Conservation (phyloP, 352 stramenopile genomes). For the Phytophthora sp. region DNA sequence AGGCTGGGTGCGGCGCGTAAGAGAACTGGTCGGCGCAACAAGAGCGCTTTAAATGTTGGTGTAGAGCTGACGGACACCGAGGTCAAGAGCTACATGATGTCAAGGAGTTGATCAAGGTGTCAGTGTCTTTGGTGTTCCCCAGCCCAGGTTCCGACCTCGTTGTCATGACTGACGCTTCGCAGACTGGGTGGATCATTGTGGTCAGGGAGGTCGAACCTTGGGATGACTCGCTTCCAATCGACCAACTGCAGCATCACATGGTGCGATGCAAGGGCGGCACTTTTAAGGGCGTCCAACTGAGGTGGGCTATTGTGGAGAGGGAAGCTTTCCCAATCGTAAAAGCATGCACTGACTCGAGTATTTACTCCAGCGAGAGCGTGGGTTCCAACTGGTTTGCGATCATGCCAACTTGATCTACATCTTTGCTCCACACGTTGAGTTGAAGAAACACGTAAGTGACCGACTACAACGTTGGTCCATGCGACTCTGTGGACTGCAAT, state of each 20-base stretch:
- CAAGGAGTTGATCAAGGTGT: not conserved
- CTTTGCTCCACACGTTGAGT: not conserved
- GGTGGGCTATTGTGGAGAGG: not conserved
- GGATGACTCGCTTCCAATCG: not conserved
- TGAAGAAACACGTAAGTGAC: not conserved
- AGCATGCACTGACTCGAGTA: not conserved
- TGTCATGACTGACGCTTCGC: not conserved
- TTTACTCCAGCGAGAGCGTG: not conserved
- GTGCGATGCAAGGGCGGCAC: not conserved
- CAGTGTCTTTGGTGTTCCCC: not conserved
- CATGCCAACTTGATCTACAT: not conserved
- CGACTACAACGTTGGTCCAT: not conserved
- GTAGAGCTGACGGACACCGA: not conserved
- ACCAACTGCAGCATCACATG: not conserved
- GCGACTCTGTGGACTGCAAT: not conserved
- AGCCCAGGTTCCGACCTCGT: not conserved
- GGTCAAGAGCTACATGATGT: not conserved
- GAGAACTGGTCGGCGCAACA: not conserved
- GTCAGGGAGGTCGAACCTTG: not conserved
- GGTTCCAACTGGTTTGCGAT: not conserved
- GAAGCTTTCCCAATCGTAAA: not conserved
- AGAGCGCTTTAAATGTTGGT: not conserved
- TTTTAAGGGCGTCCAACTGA: not conserved
- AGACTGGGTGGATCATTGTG: not conserved
- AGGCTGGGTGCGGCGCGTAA: not conserved